Evolutionary conservation across 257 asterid species (phyloP).

Genomic region (Linaria vulgaris): DNA sequence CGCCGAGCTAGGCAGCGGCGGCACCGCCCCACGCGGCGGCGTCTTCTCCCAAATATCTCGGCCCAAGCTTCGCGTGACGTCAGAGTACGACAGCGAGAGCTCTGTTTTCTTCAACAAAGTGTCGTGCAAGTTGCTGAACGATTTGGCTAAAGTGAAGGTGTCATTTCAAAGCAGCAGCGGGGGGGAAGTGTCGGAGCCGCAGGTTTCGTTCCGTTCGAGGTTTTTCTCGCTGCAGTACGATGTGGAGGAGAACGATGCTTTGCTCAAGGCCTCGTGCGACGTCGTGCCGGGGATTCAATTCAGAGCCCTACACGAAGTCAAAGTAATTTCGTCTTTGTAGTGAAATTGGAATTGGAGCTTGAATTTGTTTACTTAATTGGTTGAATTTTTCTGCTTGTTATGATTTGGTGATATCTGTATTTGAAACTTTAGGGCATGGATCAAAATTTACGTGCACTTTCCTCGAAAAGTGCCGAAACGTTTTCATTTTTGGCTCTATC

Average conservation of each 20-base stretch:
- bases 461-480: too few relatives aligned
- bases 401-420: constrained; percentile 4
- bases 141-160: constrained; percentile 67
- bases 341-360: not conserved
- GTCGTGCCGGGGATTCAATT: constrained; percentile 57
- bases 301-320: constrained; percentile 65
- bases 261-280: constrained; percentile 64
- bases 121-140: constrained; percentile 73
- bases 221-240: constrained; percentile 74
- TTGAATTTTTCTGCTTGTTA: not conserved
- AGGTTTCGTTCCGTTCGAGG: constrained; percentile 60
- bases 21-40: constrained; percentile 22
- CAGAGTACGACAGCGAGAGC: constrained; percentile 90
- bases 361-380: too few relatives aligned
- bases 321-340: constrained; percentile 37
- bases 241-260: constrained; percentile 71
- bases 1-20: constrained; percentile 14
- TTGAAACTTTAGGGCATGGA: not conserved
- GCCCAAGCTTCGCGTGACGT: constrained; percentile 78
- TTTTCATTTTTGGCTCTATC: too few relatives aligned
- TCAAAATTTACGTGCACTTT: too few relatives aligned
- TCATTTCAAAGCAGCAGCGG: constrained; percentile 66
- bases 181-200: constrained; percentile 81
- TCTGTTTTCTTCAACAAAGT: constrained; percentile 67
- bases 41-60: constrained; percentile 32